Conservation (phyloP, 2,329 filamentous ascomycete species). For the Diaporthe sp. region DNA sequence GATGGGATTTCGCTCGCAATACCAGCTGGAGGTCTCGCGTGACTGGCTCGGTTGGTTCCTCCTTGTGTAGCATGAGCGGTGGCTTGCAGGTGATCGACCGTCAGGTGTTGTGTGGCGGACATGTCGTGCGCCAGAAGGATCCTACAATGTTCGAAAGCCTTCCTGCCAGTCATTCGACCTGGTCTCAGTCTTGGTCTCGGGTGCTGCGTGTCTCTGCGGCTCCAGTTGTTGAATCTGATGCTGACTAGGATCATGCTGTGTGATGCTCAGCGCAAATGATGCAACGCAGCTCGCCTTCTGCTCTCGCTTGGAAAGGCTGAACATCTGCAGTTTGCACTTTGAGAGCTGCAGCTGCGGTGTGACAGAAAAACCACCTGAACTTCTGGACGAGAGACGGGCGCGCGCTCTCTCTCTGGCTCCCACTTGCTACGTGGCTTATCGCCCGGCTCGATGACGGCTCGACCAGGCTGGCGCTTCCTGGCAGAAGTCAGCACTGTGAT, state of each 20-base stretch:
- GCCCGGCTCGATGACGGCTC: slow-evolving; percentile 1
- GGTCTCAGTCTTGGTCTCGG: slow-evolving; percentile 35
- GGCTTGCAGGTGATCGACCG: slow-evolving; percentile 37
- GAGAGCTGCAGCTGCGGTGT: slow-evolving; percentile 29
- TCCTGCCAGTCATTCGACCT: slow-evolving; percentile 32
- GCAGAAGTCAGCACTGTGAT: slow-evolving; percentile 20
- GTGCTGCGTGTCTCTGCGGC: slow-evolving; percentile 23
- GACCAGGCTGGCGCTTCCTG: not conserved
- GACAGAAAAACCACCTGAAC: slow-evolving; percentile 20
- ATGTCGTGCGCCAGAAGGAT: slow-evolving; percentile 40
- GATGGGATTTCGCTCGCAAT: not conserved
- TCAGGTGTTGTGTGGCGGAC: slow-evolving; percentile 22
- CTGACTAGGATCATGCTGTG: slow-evolving; percentile 31
- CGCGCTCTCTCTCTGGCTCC: not conserved
- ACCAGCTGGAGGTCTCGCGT: slow-evolving; percentile 4
- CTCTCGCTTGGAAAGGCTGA: slow-evolving; percentile 35
- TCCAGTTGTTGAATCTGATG: slow-evolving; percentile 13
- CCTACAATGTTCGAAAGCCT: slow-evolving; percentile 30
- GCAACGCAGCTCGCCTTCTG: slow-evolving; percentile 39
- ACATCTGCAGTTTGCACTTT: slow-evolving; percentile 33
- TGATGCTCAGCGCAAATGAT: slow-evolving; percentile 17
- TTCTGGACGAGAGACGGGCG: slow-evolving; percentile 18
- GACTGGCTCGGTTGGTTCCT: slow-evolving; percentile 36
- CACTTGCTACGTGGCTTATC: slow-evolving; percentile 6
- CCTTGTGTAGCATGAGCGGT: slow-evolving; percentile 34